Percentiles rank a stretch among this genome's conserved stretches.
phyloP scores from a whole-genome alignment of 2,329 filamentous ascomycete genomes.

The Fusarium torulosum region DNA sequence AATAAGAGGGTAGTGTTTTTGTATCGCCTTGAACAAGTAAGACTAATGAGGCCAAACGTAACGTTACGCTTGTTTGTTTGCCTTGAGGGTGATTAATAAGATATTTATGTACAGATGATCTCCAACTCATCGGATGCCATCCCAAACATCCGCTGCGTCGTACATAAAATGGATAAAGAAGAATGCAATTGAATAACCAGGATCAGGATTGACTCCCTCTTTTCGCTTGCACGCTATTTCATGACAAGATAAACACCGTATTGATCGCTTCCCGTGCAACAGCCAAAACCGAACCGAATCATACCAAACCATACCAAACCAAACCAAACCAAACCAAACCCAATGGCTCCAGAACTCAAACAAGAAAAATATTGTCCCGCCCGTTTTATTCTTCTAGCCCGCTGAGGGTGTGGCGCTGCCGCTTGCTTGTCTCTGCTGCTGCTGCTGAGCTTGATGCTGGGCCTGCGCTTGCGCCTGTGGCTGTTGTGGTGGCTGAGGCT shows the following conservation, averaged over 20 bases:
- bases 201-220: slow-evolving; percentile 21
- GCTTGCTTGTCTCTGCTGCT: slow-evolving; percentile 53
- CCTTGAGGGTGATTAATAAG: slow-evolving; percentile 42
- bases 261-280: slow-evolving; percentile 25
- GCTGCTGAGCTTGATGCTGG: slow-evolving; percentile 25
- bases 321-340: background rate
- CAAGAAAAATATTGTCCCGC: slow-evolving; percentile 12
- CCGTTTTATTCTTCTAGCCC: slow-evolving; percentile 39
- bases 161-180: slow-evolving; percentile 18
- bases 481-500: slow-evolving; percentile 29
- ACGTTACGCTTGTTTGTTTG: slow-evolving; percentile 12
- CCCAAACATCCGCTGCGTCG: slow-evolving; percentile 29
- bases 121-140: slow-evolving; percentile 25
- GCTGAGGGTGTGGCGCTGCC: slow-evolving; percentile 57
- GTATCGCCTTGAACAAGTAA: slow-evolving; percentile 33
- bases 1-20: slow-evolving; percentile 25
- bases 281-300: slow-evolving; percentile 1
- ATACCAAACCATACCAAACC: slow-evolving; percentile 1
- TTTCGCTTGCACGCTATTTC: slow-evolving; percentile 35
- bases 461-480: slow-evolving; percentile 25
- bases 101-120: slow-evolving; percentile 37
- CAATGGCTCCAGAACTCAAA: slow-evolving; percentile 30
- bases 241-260: slow-evolving; percentile 36
- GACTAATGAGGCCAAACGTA: slow-evolving; percentile 24
- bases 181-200: slow-evolving; percentile 25